Evolutionary conservation across 2,329 filamentous ascomycete genomes (phyloP).

Genomic region (Gremmenia infestans): DNA sequence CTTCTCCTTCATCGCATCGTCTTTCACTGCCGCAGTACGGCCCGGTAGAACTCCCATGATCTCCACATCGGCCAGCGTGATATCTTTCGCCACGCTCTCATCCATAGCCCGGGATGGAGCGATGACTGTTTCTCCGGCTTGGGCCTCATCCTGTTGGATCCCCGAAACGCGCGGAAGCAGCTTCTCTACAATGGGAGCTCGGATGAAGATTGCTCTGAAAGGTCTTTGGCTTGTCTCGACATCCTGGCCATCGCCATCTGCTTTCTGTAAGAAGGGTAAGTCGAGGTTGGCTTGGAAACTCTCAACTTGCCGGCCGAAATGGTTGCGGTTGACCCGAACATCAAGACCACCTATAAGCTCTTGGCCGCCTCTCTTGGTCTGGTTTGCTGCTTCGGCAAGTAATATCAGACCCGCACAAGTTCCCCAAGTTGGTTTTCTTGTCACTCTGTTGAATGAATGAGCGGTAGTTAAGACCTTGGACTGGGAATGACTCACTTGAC

Average conservation of each 20-base stretch:
- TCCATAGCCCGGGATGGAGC: conserved; percentile 23
- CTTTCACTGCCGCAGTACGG: conserved; percentile 36
- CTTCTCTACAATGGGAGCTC: conserved; percentile 87
- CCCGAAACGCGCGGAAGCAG: conserved; percentile 48
- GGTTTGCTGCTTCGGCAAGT: conserved; percentile 80
- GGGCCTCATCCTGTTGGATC: conserved; percentile 35
- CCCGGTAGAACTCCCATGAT: conserved; percentile 48
- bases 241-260: conserved; percentile 25
- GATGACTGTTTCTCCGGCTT: conserved; percentile 36
- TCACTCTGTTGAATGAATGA: conserved; percentile 45
- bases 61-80: conserved; percentile 35
- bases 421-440: conserved; percentile 84
- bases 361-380: conserved; percentile 85
- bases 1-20: conserved; percentile 35
- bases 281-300: conserved; percentile 76
- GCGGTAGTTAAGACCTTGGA: not conserved
- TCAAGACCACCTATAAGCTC: conserved; percentile 88
- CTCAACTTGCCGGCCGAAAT: conserved; percentile 90
- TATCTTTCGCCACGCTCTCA: conserved; percentile 16
- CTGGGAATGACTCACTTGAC: conserved; percentile 63
- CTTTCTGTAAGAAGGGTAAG: conserved; percentile 59
- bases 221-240: conserved; percentile 32
- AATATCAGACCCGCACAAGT: conserved; percentile 94
- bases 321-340: conserved; percentile 87
- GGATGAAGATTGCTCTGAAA: conserved; percentile 86